A percentile compares a stretch with the other conserved stretches of the same genome.
These are phyloP conservation scores for Chaetothyriales sp. DNA, from an alignment of 2,329 filamentous ascomycete genomes.

Conservation along the genomic window DNA sequence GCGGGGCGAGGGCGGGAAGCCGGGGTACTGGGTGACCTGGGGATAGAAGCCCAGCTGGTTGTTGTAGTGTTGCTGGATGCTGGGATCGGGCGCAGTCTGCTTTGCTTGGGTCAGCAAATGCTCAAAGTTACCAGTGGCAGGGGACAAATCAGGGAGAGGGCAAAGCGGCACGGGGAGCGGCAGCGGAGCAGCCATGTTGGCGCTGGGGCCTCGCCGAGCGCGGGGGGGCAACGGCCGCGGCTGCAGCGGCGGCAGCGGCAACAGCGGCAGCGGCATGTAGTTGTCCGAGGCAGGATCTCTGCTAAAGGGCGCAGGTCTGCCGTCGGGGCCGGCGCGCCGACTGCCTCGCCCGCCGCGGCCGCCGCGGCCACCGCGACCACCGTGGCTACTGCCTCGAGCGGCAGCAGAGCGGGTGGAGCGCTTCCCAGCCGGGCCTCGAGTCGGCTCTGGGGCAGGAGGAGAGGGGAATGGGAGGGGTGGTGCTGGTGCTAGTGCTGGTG, in stretches of 20 bases:
- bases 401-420: slow-evolving; percentile 22
- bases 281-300: slow-evolving; percentile 18
- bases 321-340: slow-evolving; percentile 18
- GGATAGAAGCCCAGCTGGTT: slow-evolving; percentile 9
- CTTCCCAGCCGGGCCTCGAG: slow-evolving; percentile 27
- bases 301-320: slow-evolving; percentile 17
- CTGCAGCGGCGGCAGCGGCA: slow-evolving; percentile 12
- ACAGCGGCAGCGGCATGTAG: slow-evolving; percentile 16
- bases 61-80: slow-evolving; percentile 17
- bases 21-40: slow-evolving; percentile 22
- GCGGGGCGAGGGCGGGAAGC: slow-evolving; percentile 34
- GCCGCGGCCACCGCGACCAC: slow-evolving; percentile 19
- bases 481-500: no score
- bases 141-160: slow-evolving; percentile 47
- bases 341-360: slow-evolving; percentile 14
- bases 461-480: no score
- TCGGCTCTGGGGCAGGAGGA: slow-evolving; percentile 17
- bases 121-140: slow-evolving; percentile 58
- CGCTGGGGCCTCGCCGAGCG: slow-evolving; percentile 10
- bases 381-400: slow-evolving; percentile 15
- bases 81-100: slow-evolving; percentile 28
- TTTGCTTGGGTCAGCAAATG: slow-evolving; percentile 53
- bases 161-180: slow-evolving; percentile 7
- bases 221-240: slow-evolving; percentile 14
- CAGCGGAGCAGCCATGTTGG: not conserved